Evolutionary conservation across 2,329 filamentous ascomycete genomes (phyloP), one percentile per base, ranked within the genome.

Genomic region (Fusarium ramigenum): DNA sequence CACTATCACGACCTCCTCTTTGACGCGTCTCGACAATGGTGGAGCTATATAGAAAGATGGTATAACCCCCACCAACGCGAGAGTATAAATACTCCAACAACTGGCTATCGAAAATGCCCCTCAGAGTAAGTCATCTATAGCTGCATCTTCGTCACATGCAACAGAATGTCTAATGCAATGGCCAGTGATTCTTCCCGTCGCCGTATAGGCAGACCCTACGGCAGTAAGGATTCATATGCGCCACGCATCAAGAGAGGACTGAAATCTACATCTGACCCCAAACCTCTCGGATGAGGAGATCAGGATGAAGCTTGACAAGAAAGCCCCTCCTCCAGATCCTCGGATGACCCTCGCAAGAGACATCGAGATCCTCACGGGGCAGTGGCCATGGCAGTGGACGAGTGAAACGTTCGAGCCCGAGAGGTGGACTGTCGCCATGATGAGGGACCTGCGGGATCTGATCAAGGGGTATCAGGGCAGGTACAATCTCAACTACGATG

Each of bases 301-400:
- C 50, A 39, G 14, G 10, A 2, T 19, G 37, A 58, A 32, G 8
- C 28, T 58, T 3, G 36, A 21, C 25, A 42, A 23, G 49, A 52
- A 52, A 25, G 3, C 23, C 7, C 49, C 19, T 19, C 30, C 23
- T 18, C 40, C 21, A 25, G 40, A 62, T 19, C n/a, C 19, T 7
- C 40, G 21, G 9, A 8, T 30, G 10, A 6, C 19, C n/a, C n/a
- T 52, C 11, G 34, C 32, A 10, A 42, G 40, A 25, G 42, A n/a
- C 1, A 46, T 62, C 30, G 21, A 14, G 9, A 11, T 25, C 9
- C 1, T 46, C 30, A 11, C 59, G 7, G 18, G 10, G 3, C 16
- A 61, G 30, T 61, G 25, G 32, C 49, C 59, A 25, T 57, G 49
- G 59, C 21, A 57, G 5, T 57, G 49, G 59, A 34, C 39, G 12